phyloP scores from a whole-genome alignment of 2,329 filamentous ascomycete species.

The Rhynchosporium agropyri region DNA sequence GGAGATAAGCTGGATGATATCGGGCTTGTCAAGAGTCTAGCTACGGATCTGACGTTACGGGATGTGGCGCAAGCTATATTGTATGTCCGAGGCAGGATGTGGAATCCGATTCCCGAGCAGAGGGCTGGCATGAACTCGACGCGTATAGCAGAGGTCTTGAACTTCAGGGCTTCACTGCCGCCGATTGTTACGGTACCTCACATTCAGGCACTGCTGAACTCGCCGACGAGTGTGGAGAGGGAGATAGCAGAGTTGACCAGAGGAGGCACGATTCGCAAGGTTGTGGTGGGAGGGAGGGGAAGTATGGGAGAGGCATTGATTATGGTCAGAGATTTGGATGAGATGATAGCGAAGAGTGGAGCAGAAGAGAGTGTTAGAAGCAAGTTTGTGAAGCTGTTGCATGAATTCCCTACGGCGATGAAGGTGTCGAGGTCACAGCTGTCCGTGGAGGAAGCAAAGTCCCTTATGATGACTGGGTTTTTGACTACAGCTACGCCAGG shows the following conservation, averaged over 20 bases:
- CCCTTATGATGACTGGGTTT: conserved; percentile 67
- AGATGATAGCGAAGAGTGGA: conserved; percentile 46
- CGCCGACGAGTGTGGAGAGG: conserved; percentile 66
- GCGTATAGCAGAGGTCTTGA: conserved; percentile 64
- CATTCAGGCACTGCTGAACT: conserved; percentile 63
- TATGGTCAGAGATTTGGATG: conserved; percentile 57
- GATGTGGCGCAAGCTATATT: conserved; percentile 67
- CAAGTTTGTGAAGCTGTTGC: conserved; percentile 56
- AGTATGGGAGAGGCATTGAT: conserved; percentile 67
- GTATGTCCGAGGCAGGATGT: conserved; percentile 64
- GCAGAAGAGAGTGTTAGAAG: conserved; percentile 50
- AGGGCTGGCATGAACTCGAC: conserved; percentile 64
- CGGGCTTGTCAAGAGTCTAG: conserved; percentile 58
- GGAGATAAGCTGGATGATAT: conserved; percentile 60
- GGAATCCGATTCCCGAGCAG: conserved; percentile 61
- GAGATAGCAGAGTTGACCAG: conserved; percentile 64
- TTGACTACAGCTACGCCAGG: conserved; percentile 55
- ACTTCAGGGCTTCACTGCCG: conserved; percentile 61
- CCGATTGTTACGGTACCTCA: conserved; percentile 68
- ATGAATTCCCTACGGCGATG: conserved; percentile 51
- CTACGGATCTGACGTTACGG: conserved; percentile 57
- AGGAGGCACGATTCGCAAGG: conserved; percentile 59
- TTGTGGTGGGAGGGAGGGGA: conserved; percentile 61
- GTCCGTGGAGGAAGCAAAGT: conserved; percentile 52
- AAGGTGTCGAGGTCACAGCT: conserved; percentile 48